Evolutionary conservation across 495 filamentous ascomycete species (phyloP).

Genomic region (Geopyxis carbonaria): DNA sequence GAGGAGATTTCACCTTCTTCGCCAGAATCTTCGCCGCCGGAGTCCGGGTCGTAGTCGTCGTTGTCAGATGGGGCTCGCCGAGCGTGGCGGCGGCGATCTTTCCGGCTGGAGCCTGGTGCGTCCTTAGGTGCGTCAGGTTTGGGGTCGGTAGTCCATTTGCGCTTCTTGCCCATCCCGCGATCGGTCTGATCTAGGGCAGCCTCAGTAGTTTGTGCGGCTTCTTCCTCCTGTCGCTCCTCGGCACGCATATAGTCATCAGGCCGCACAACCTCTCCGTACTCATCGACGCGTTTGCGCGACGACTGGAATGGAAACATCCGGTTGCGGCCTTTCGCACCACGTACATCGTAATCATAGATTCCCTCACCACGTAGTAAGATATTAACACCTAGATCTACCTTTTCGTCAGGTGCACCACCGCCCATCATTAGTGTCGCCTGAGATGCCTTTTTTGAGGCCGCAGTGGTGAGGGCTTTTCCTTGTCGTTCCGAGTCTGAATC

Average conservation of each 20-base stretch:
- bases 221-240: conserved; percentile 75
- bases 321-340: conserved; percentile 84
- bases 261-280: conserved; percentile 82
- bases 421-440: conserved; percentile 53
- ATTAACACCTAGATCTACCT: conserved; percentile 78
- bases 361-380: conserved; percentile 74
- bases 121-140: too few relatives aligned
- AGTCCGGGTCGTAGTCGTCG: conserved; percentile 27
- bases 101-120: too few relatives aligned
- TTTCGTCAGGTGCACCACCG: conserved; percentile 36
- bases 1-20: conserved; percentile 33
- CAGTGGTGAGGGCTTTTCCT: conserved; percentile 52
- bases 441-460: conserved; percentile 45
- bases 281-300: conserved; percentile 62
- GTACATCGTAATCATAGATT: conserved; percentile 79
- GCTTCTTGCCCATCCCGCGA: conserved; percentile 64
- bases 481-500: conserved; percentile 83
- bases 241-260: conserved; percentile 89
- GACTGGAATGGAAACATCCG: conserved; percentile 81
- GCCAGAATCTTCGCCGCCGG: conserved; percentile 11
- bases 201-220: conserved; percentile 36
- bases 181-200: conserved; percentile 19
- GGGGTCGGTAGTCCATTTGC: conserved; percentile 77
- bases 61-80: too few relatives aligned
- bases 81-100: too few relatives aligned